A percentile compares a stretch with the other conserved stretches of the same genome.
Conservation (phyloP, 2,329 filamentous ascomycete genomes). For the Raffaelea arxii region DNA sequence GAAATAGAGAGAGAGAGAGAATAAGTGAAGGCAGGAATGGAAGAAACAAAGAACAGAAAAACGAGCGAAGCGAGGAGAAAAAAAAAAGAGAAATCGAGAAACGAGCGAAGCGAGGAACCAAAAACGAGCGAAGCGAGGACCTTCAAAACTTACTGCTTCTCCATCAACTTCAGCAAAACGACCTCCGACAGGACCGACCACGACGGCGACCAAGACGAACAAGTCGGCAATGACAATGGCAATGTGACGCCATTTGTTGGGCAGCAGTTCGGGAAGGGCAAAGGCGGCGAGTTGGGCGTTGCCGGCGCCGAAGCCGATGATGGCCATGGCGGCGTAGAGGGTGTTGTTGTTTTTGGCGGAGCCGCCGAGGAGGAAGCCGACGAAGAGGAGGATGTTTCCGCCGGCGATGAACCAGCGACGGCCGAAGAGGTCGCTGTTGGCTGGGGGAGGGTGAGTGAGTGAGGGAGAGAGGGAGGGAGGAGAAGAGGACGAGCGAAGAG, state of each 20-base stretch:
- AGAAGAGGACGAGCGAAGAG: no score
- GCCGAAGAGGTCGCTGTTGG: conserved; percentile 37
- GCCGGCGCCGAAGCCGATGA: conserved; percentile 33
- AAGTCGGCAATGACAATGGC: conserved; percentile 32
- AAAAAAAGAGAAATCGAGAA: not conserved
- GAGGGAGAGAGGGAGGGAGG: no score
- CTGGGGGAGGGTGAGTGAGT: conserved; percentile 4
- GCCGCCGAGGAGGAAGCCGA: conserved; percentile 28
- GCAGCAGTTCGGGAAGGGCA: conserved; percentile 35
- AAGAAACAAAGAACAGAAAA: not conserved
- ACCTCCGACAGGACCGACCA: conserved; percentile 34
- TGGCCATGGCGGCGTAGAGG: conserved; percentile 27
- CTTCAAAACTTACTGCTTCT: conserved; percentile 11
- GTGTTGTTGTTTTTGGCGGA: conserved; percentile 27
- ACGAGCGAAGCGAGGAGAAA: not conserved
- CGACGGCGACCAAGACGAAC: conserved; percentile 32
- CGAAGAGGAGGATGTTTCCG: conserved; percentile 28
- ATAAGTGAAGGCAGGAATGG: not conserved
- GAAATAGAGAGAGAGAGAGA: not conserved
- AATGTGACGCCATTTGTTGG: conserved; percentile 38
- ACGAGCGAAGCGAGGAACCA: not conserved
- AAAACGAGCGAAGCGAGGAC: not conserved
- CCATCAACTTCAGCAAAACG: conserved; percentile 27
- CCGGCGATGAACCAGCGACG: conserved; percentile 34
- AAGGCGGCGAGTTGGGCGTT: conserved; percentile 35